Evolutionary conservation across 2,329 filamentous ascomycete species (phyloP).

Genomic region (Sporothrix brunneoviolacea): DNA sequence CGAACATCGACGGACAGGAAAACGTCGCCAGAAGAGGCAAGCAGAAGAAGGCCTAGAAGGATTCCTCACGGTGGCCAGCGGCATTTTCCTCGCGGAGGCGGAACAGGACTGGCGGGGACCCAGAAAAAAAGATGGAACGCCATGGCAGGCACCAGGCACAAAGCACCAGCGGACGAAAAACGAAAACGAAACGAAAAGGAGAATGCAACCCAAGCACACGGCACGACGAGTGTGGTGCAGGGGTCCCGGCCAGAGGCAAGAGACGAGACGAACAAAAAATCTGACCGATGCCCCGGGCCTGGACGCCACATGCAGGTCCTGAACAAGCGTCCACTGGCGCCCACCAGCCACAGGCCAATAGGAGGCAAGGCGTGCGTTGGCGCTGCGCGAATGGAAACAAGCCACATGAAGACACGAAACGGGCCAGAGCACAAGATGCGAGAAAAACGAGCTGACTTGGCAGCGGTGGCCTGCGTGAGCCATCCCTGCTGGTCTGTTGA

Average conservation of each 20-base stretch:
- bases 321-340: background rate
- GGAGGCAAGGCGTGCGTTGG: background rate
- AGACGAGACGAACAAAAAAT: background rate
- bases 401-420: background rate
- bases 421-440: too few relatives aligned
- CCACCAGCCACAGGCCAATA: slow-evolving; percentile 3
- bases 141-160: slow-evolving; percentile 6
- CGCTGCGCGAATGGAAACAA: slow-evolving; percentile 11
- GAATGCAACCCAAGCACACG: background rate
- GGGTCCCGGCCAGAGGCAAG: background rate
- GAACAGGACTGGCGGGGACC: too few relatives aligned
- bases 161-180: background rate
- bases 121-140: too few relatives aligned
- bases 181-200: background rate
- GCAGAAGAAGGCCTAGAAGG: too few relatives aligned
- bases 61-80: too few relatives aligned
- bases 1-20: too few relatives aligned
- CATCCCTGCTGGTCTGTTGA: too few relatives aligned
- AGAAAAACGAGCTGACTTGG: too few relatives aligned
- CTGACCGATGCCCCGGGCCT: background rate
- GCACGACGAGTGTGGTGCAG: background rate
- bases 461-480: too few relatives aligned
- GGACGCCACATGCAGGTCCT: background rate
- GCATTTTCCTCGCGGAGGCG: too few relatives aligned
- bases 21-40: too few relatives aligned